phyloP scores from a whole-genome alignment of 768 basidiomycete genomes.

The Hygrocybe punicea region DNA sequence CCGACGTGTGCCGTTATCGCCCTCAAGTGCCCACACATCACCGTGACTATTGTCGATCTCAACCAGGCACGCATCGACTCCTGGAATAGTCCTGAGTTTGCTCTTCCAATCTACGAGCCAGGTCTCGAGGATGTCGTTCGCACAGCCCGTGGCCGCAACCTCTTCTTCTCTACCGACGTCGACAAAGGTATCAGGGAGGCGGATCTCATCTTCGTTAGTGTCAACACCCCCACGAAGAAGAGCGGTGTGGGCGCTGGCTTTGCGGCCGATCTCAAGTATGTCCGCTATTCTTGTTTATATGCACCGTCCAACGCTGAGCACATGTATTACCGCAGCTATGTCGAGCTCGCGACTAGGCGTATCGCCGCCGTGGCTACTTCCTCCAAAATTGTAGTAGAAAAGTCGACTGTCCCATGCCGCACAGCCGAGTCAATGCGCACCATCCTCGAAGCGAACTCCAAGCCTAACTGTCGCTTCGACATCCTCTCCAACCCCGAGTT shows the following conservation, averaged over 20 bases:
- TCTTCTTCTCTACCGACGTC: constrained; percentile 96
- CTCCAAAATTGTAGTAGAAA: constrained; percentile 98
- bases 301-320: constrained; percentile 7
- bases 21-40: constrained; percentile 86
- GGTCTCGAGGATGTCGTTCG: constrained; percentile 91
- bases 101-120: constrained; percentile 95
- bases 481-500: constrained; percentile 99
- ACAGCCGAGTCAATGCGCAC: constrained; percentile 99
- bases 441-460: constrained; percentile 97
- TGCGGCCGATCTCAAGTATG: constrained; percentile 97
- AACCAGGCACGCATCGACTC: constrained; percentile 93
- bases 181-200: constrained; percentile 91
- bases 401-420: constrained; percentile 97
- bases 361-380: constrained; percentile 89
- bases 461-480: constrained; percentile 85
- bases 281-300: constrained; percentile 21
- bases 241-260: constrained; percentile 95
- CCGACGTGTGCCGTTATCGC: constrained; percentile 96
- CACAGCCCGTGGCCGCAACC: constrained; percentile 84
- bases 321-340: constrained; percentile 59
- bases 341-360: constrained; percentile 93
- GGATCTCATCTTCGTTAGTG: constrained; percentile 96
- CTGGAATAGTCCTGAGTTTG: constrained; percentile 87
- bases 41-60: constrained; percentile 96
- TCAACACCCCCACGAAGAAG: constrained; percentile 99